Conservation (phyloP, 2,329 filamentous ascomycete species). For the Sphaceloma murrayae region DNA sequence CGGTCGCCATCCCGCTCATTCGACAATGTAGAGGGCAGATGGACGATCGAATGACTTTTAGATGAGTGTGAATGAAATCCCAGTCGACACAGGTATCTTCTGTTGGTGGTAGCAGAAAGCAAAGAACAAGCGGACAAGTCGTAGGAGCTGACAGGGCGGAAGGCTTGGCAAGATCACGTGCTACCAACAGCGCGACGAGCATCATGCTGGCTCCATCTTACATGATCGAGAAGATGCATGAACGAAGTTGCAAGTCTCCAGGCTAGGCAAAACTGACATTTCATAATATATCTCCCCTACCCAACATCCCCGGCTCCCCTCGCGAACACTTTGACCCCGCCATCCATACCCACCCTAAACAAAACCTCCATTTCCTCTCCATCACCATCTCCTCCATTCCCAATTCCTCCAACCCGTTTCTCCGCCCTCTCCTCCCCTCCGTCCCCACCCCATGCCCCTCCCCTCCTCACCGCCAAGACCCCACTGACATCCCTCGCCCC, state of each 20-base stretch:
- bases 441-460: conserved; percentile 34
- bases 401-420: neutral
- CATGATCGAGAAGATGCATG: too few species aligned
- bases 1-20: neutral
- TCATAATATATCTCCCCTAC: neutral
- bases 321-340: conserved; percentile 73
- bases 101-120: too few species aligned
- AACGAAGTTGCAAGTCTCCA: too few species aligned
- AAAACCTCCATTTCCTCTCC: conserved; percentile 58
- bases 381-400: conserved; percentile 18
- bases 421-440: conserved; percentile 25
- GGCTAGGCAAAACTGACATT: too few species aligned
- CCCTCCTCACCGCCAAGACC: conserved; percentile 65
- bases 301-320: conserved; percentile 49
- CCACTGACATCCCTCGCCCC: conserved; percentile 86
- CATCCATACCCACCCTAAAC: conserved; percentile 73
- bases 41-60: too few species aligned
- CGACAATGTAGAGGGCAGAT: too few species aligned
- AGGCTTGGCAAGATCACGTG: neutral
- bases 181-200: neutral
- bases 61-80: too few species aligned
- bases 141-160: neutral
- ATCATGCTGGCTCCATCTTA: neutral
- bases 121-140: too few species aligned
- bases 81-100: too few species aligned